Conservation (phyloP, 2,329 filamentous ascomycete genomes). For the Aurifilum marmelostoma region DNA sequence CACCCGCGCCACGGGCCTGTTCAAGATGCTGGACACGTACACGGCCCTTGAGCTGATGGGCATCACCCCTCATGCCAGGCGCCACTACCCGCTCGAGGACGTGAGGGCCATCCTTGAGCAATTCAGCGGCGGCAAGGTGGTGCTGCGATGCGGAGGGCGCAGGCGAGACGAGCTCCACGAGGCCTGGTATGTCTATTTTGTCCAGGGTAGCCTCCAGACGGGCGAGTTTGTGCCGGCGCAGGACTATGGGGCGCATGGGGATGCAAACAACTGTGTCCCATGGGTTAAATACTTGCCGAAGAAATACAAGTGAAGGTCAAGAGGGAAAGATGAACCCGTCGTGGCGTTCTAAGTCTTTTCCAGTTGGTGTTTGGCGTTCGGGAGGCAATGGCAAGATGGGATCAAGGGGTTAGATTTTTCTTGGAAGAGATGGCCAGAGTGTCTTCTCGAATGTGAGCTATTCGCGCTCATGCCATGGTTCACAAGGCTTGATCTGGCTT, state of each 20-base stretch:
- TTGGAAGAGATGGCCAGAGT: no score
- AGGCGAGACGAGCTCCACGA: constrained; percentile 49
- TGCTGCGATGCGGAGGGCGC: constrained; percentile 46
- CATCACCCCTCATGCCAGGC: constrained; percentile 41
- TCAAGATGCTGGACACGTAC: constrained; percentile 48
- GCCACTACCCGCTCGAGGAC: constrained; percentile 48
- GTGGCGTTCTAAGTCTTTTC: not conserved
- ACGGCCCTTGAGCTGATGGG: constrained; percentile 42
- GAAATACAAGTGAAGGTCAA: constrained; percentile 31
- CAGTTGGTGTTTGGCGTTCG: not conserved
- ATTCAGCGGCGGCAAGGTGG: constrained; percentile 49
- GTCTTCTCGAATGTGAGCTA: not conserved
- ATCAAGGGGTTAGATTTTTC: no score
- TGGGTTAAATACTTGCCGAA: constrained; percentile 48
- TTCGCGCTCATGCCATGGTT: not conserved
- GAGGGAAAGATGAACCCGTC: not conserved
- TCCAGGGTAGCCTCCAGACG: constrained; percentile 54
- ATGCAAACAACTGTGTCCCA: constrained; percentile 44
- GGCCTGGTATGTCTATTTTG: constrained; percentile 58
- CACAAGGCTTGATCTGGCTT: no score
- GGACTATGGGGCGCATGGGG: constrained; percentile 42
- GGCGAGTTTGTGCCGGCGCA: constrained; percentile 51
- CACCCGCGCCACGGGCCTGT: constrained; percentile 45
- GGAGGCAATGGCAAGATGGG: not conserved
- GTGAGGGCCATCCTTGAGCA: constrained; percentile 47